Conservation (phyloP, 73 alveolate genomes). For the Stentor roeselii region DNA sequence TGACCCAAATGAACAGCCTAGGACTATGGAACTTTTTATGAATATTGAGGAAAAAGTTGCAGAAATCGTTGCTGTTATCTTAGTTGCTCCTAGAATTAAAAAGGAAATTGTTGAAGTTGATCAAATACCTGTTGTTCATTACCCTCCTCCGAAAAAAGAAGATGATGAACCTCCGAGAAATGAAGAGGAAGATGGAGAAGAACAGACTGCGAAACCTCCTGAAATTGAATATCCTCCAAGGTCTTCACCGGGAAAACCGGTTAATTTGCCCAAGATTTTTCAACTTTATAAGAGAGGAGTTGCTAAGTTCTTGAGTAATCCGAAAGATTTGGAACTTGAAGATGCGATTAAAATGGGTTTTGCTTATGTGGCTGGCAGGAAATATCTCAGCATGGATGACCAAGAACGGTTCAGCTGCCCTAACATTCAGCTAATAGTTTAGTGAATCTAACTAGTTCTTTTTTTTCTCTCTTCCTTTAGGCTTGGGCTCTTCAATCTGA, state of each 20-base stretch:
- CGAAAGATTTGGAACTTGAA: background rate
- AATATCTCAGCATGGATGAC: constrained; percentile 15
- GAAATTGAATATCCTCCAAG: constrained; percentile 33
- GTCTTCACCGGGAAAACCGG: constrained; percentile 37
- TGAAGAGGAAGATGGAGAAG: constrained; percentile 29
- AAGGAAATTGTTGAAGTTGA: constrained; percentile 42
- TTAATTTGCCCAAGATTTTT: background rate
- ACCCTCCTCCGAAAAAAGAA: constrained; percentile 47
- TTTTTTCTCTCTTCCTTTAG: background rate
- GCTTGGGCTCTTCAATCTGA: background rate
- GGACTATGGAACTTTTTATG: constrained; percentile 61
- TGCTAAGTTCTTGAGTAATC: constrained; percentile 24
- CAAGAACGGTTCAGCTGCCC: background rate
- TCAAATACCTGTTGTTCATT: constrained; percentile 50
- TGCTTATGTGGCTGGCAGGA: background rate
- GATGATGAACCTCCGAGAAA: constrained; percentile 22
- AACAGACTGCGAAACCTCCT: constrained; percentile 34
- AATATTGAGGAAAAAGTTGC: constrained; percentile 51
- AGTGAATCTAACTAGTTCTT: background rate
- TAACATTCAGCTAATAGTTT: constrained; percentile 18
- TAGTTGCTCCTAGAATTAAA: constrained; percentile 38
- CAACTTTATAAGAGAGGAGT: constrained; percentile 20
- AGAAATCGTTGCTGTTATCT: constrained; percentile 46
- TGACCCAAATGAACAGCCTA: constrained; percentile 43
- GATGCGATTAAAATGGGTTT: background rate